phyloP scores from a whole-genome alignment of 345 rosid species.

The Brassica cretica region DNA sequence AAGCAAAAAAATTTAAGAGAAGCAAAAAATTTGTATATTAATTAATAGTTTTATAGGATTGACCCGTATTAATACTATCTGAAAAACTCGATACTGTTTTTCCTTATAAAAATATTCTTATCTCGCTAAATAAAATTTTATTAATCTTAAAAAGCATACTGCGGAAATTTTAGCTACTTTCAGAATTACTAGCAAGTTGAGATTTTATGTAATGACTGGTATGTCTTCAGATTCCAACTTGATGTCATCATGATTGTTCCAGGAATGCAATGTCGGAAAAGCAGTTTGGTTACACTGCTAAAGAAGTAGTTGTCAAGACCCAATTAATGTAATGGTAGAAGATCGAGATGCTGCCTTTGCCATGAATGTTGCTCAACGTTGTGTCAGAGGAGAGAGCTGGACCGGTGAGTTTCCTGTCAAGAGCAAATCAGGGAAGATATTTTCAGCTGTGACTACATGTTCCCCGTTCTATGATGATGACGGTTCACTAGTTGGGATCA shows the following conservation, averaged over 20 bases:
- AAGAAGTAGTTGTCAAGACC: slow-evolving; percentile 73
- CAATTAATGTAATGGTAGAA: slow-evolving; percentile 62
- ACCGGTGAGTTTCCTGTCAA: slow-evolving; percentile 81
- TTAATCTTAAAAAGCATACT: too few species aligned
- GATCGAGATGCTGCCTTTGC: slow-evolving; percentile 58
- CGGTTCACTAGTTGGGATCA: slow-evolving; percentile 67
- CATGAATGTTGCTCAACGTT: slow-evolving; percentile 49
- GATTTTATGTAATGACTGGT: too few species aligned
- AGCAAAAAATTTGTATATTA: too few species aligned
- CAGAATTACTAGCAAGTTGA: too few species aligned
- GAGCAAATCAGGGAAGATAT: slow-evolving; percentile 67
- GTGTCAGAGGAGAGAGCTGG: slow-evolving; percentile 74
- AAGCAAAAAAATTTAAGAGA: too few species aligned
- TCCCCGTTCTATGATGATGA: slow-evolving; percentile 79
- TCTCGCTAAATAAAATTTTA: too few species aligned
- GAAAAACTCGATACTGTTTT: too few species aligned
- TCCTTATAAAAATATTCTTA: too few species aligned
- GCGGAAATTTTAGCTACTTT: too few species aligned
- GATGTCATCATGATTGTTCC: slow-evolving; percentile 28
- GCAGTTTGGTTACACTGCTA: slow-evolving; percentile 66
- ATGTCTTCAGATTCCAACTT: slow-evolving; percentile 11
- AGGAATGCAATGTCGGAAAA: slow-evolving; percentile 88
- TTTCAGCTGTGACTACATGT: slow-evolving; percentile 59
- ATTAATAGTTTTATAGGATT: too few species aligned
- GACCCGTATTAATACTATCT: too few species aligned